These are phyloP conservation scores for Hordeum vulgare DNA, from an alignment of 176 grass and related monocot genomes.

Conservation along the genomic window MorexV3_pseudomolecules_assembly NC_058519.1:114614565-114615064, in stretches of 20 bases:
- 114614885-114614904: slow-evolving; percentile 92
- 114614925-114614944: slow-evolving; percentile 93
- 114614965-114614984: slow-evolving; percentile 83
- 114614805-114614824: slow-evolving; percentile 93
- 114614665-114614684: slow-evolving; percentile 75
- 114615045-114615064: slow-evolving; percentile 12
- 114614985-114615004: slow-evolving; percentile 85
- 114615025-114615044: slow-evolving; percentile 24
- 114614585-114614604: slow-evolving; percentile 72
- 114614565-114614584: slow-evolving; percentile 67
- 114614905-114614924: slow-evolving; percentile 94
- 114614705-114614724: neutral
- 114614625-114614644: slow-evolving; percentile 84
- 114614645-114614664: slow-evolving; percentile 63
- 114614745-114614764: slow-evolving; percentile 5
- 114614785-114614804: neutral
- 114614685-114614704: slow-evolving; percentile 58
- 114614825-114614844: slow-evolving; percentile 77
- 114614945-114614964: slow-evolving; percentile 90
- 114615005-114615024: slow-evolving; percentile 63
- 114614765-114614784: slow-evolving; percentile 1
- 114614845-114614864: slow-evolving; percentile 88
- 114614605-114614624: slow-evolving; percentile 69
- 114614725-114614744: neutral
- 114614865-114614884: slow-evolving; percentile 76